Conservation (phyloP, 768 basidiomycete genomes). For the Collybiopsis luxurians region DNA sequence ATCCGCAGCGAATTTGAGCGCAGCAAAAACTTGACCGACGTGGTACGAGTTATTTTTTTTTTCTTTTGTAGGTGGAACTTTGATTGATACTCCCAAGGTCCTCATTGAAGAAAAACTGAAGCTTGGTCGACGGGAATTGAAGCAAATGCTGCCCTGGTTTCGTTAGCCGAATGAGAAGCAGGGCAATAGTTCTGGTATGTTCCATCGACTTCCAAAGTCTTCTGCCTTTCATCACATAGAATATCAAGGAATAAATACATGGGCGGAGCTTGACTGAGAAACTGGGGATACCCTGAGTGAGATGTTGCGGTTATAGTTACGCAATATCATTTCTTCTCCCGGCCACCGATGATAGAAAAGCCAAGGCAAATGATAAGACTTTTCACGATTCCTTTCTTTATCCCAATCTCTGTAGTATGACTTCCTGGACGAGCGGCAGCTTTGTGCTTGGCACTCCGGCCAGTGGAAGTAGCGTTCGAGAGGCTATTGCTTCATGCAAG, state of each 20-base stretch:
- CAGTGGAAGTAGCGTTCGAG: slow-evolving; percentile 44
- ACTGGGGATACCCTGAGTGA: too few relatives aligned
- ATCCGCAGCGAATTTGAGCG: slow-evolving; percentile 71
- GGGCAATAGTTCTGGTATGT: too few relatives aligned
- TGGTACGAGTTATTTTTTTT: slow-evolving; percentile 36
- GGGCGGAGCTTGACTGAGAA: too few relatives aligned
- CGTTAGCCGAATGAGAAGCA: slow-evolving; percentile 1
- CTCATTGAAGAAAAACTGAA: slow-evolving; percentile 62
- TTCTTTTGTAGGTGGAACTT: slow-evolving; percentile 3
- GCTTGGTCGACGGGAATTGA: slow-evolving; percentile 56
- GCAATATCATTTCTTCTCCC: too few relatives aligned
- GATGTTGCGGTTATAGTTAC: too few relatives aligned
- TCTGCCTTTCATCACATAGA: too few relatives aligned
- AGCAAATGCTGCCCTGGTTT: slow-evolving; percentile 48
- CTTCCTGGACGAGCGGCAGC: not conserved
- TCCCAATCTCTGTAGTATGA: not conserved
- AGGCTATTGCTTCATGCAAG: slow-evolving; percentile 63
- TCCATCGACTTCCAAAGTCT: too few relatives aligned
- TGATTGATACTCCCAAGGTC: too few relatives aligned
- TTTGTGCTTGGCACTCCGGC: slow-evolving; percentile 17
- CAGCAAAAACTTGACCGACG: slow-evolving; percentile 53
- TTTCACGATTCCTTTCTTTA: not conserved
- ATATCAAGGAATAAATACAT: too few relatives aligned
- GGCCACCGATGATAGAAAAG: too few relatives aligned
- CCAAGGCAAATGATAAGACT: not conserved